phyloP scores from a whole-genome alignment of 495 filamentous ascomycete genomes.

The Chaetomium cochliodes region DNA sequence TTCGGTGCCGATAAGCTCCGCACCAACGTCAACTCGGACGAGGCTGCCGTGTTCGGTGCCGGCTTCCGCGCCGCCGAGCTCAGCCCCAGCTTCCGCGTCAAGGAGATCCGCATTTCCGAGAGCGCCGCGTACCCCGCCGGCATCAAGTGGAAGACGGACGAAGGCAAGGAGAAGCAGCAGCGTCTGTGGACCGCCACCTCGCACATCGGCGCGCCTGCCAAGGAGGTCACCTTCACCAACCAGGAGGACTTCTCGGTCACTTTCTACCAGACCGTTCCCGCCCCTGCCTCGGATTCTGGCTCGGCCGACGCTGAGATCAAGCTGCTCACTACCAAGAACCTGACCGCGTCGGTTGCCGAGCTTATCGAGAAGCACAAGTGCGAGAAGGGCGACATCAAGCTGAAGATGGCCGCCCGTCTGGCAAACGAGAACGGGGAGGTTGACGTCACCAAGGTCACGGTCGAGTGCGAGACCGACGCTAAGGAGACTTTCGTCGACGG shows the following conservation, averaged over 20 bases:
- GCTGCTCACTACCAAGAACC: conserved; percentile 68
- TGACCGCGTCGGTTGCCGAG: conserved; percentile 74
- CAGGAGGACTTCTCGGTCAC: conserved; percentile 78
- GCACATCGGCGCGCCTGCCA: conserved; percentile 68
- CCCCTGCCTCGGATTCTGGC: conserved; percentile 33
- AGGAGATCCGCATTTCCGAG: conserved; percentile 84
- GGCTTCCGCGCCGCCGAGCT: conserved; percentile 90
- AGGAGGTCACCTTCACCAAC: conserved; percentile 85
- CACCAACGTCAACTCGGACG: conserved; percentile 94
- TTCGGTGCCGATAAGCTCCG: conserved; percentile 75
- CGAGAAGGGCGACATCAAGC: conserved; percentile 68
- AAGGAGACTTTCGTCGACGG: conserved; percentile 84
- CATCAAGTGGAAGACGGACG: conserved; percentile 70
- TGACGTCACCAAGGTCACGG: conserved; percentile 68
- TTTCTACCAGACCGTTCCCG: conserved; percentile 70
- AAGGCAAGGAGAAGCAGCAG: conserved; percentile 58
- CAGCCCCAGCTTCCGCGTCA: conserved; percentile 92
- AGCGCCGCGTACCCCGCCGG: conserved; percentile 67
- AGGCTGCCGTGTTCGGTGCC: conserved; percentile 94
- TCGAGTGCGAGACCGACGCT: conserved; percentile 77
- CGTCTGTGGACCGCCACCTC: conserved; percentile 77
- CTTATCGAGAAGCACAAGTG: conserved; percentile 77
- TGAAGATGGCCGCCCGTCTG: conserved; percentile 74
- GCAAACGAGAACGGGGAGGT: conserved; percentile 75
- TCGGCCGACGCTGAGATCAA: conserved; percentile 50